These are phyloP conservation scores for Stenocarpella maydis DNA, from an alignment of 2,329 filamentous ascomycete genomes.

Conservation along the genomic window DNA sequence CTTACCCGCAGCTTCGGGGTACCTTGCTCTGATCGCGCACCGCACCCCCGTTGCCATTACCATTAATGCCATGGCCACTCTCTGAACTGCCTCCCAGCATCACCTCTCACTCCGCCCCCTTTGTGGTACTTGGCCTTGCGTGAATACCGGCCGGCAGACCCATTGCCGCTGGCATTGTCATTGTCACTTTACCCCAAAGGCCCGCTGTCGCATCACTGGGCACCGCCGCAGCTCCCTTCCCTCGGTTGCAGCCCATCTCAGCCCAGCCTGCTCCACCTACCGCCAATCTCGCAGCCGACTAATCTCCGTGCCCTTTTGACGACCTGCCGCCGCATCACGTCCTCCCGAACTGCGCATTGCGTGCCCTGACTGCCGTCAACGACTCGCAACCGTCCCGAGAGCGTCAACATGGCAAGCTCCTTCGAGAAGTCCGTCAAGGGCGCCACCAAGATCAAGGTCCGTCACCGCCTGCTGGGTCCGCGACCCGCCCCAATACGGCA, in stretches of 20 bases:
- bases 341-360: background rate
- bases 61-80: constrained; percentile 32
- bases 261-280: constrained; percentile 25
- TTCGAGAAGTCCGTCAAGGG: constrained; percentile 99
- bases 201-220: constrained; percentile 14
- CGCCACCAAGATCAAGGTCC: constrained; percentile 95
- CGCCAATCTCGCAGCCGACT: constrained; percentile 20
- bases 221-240: constrained; percentile 7
- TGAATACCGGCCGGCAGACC: constrained; percentile 22
- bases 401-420: constrained; percentile 75
- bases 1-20: constrained; percentile 26
- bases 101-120: constrained; percentile 20
- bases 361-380: background rate
- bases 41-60: background rate
- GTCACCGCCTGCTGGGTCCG: constrained; percentile 34
- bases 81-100: constrained; percentile 28
- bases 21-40: constrained; percentile 20
- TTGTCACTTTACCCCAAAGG: background rate
- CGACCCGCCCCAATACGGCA: background rate
- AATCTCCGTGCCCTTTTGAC: constrained; percentile 26
- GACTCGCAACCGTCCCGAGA: background rate
- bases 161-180: constrained; percentile 23
- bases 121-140: constrained; percentile 28
- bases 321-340: constrained; percentile 11
- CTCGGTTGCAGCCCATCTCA: constrained; percentile 20